phyloP scores from a whole-genome alignment of 2,329 filamentous ascomycete genomes.

The Neonectria neomacrospora region DNA sequence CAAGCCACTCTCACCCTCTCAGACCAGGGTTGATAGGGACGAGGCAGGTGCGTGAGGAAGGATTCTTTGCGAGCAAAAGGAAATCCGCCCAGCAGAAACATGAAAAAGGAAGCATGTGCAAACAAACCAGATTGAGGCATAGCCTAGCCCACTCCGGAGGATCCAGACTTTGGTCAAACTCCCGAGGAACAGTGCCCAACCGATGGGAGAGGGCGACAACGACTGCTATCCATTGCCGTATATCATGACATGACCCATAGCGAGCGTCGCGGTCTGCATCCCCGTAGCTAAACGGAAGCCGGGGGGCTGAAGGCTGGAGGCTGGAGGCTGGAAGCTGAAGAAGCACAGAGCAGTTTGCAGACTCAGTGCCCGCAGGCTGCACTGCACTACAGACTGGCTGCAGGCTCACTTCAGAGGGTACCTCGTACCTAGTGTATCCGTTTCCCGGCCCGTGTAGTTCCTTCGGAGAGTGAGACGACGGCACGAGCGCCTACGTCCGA shows the following conservation, averaged over 20 bases:
- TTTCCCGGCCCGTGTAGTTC: slow-evolving; percentile 36
- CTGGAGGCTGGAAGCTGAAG: background rate
- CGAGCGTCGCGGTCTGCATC: slow-evolving; percentile 6
- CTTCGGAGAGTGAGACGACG: slow-evolving; percentile 41
- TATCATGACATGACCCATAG: slow-evolving; percentile 27
- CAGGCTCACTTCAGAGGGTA: background rate
- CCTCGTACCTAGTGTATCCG: slow-evolving; percentile 28
- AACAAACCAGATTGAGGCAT: slow-evolving; percentile 35
- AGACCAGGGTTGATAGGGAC: slow-evolving; percentile 7
- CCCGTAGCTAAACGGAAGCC: slow-evolving; percentile 2
- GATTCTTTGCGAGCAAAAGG: slow-evolving; percentile 30
- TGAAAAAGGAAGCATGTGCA: slow-evolving; percentile 34
- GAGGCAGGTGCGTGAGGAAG: slow-evolving; percentile 9
- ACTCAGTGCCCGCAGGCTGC: background rate
- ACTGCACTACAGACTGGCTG: background rate
- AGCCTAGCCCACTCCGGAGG: slow-evolving; percentile 34
- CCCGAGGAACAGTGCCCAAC: slow-evolving; percentile 37
- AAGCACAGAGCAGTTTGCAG: slow-evolving; percentile 1
- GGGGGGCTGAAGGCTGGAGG: background rate
- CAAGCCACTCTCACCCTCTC: slow-evolving; percentile 13
- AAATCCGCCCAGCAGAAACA: slow-evolving; percentile 26
- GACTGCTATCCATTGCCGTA: slow-evolving; percentile 29
- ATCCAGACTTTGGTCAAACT: slow-evolving; percentile 27
- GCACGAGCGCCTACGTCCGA: slow-evolving; percentile 36
- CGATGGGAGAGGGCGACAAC: slow-evolving; percentile 35